phyloP scores from a whole-genome alignment of 2,329 filamentous ascomycete species.

The Aureobasidium sp. region DNA sequence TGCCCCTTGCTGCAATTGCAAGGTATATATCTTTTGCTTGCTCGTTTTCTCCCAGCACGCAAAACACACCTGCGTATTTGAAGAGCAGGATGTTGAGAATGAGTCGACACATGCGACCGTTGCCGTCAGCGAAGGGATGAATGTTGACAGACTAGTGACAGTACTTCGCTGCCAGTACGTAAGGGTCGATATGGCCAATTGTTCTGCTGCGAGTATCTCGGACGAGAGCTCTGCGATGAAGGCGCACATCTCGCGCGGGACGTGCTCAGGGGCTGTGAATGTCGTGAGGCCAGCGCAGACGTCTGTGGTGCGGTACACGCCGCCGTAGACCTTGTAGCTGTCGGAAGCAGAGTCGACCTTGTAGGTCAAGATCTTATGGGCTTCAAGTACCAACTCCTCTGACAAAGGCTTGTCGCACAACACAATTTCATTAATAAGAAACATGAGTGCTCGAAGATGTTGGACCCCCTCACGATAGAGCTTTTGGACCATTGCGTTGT shows the following conservation, averaged over 20 bases:
- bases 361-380: neutral
- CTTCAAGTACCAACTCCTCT: neutral
- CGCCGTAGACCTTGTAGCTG: neutral
- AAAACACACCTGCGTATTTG: neutral
- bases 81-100: neutral
- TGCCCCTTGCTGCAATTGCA: neutral
- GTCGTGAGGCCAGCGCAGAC: neutral
- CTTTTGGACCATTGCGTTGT: no score
- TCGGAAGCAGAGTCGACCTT: neutral
- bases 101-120: neutral
- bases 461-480: no score
- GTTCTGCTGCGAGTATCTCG: neutral
- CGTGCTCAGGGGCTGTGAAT: neutral
- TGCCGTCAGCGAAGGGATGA: neutral
- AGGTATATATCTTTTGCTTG: neutral
- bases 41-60: neutral
- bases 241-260: neutral
- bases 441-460: no score
- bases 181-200: neutral
- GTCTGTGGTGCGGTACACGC: neutral
- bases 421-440: no score
- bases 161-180: neutral
- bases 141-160: slow-evolving; percentile 4
- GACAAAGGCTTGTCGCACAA: neutral
- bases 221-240: neutral